Conservation (phyloP, 768 basidiomycete genomes). For the Tremella yokohamensis region DNA sequence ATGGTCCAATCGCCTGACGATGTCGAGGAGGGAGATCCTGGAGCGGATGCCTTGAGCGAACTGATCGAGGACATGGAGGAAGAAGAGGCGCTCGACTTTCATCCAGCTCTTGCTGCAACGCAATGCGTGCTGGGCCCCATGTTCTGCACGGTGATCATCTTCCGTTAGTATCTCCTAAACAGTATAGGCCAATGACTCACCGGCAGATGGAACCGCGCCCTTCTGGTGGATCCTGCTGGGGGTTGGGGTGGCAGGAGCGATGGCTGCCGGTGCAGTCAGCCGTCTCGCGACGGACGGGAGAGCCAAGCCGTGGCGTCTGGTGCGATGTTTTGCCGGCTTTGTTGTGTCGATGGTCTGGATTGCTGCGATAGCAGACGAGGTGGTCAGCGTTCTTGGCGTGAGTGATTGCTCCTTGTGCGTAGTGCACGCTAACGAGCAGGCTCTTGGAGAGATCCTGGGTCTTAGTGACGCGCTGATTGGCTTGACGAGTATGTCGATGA, state of each 20-base stretch:
- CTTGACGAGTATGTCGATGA: conserved; percentile 60
- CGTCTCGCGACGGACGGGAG: conserved; percentile 62
- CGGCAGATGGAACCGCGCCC: conserved; percentile 16
- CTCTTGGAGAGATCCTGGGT: conserved; percentile 88
- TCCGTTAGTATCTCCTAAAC: conserved; percentile 59
- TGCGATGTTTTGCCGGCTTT: conserved; percentile 86
- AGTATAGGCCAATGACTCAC: conserved; percentile 7
- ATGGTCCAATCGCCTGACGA: conserved; percentile 4
- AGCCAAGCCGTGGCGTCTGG: conserved; percentile 60
- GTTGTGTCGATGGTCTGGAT: conserved; percentile 91
- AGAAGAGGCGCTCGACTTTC: conserved; percentile 45
- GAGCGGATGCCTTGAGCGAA: conserved; percentile 21
- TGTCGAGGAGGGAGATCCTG: not conserved
- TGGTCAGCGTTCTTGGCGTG: conserved; percentile 84
- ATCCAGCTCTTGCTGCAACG: conserved; percentile 72
- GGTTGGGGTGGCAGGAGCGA: conserved; percentile 59
- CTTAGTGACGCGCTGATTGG: conserved; percentile 96
- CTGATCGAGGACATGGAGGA: conserved; percentile 25
- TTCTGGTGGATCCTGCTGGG: conserved; percentile 52
- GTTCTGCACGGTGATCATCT: conserved; percentile 70
- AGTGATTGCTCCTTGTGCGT: conserved; percentile 21
- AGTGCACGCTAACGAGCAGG: conserved; percentile 55
- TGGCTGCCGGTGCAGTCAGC: conserved; percentile 59
- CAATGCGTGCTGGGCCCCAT: conserved; percentile 81
- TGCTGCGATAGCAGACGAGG: conserved; percentile 95